Evolutionary conservation across 2,329 filamentous ascomycete species (phyloP), one percentile per base, ranked within the genome.

Genomic region (Alternaria gansuensis): DNA sequence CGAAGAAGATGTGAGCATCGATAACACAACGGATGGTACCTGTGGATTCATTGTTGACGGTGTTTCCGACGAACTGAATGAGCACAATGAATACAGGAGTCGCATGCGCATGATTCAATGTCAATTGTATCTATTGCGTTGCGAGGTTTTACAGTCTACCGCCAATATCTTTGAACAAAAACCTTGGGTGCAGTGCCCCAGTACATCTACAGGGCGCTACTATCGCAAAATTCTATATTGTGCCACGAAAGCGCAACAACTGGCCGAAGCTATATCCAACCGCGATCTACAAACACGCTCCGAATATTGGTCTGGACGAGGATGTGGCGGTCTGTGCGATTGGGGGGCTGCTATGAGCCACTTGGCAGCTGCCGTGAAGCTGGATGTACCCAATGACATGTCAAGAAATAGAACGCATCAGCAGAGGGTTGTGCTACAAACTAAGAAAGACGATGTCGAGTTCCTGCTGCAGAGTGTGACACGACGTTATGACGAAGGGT

Each of bases 231-330:
- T 64, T 9, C 50, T 36, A 4, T 10, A 34, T 0, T 33, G 57
- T 4, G 62, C 65, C 4, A 52, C 39, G 9, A 51, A 58, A 33
- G 66, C 67, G 10, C 49, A 24, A 4, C 17, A 36, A 3, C 31
- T 68, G 7, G 60, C 66, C 9, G 41, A 62, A 29, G 56, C 45
- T 0, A 29, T 66, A 17, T 23, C 62, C 4, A 63, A 57, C 17
- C 24, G 40, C 8, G 55, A 59, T 3, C 37, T 70, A 21, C 60
- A 61, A 29, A 66, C 68, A 3, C 55, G 64, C 2, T 59, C 60
- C 24, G 59, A 65, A 39, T 71, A 68, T 45, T 72, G 69, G 69
- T 40, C 54, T 31, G 68, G 66, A 23, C 26, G 59, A 17, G 68
- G 56, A 2, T 61, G 55, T 21, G 64, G 49, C 6, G 63, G 61